Percentiles rank a stretch among this genome's conserved stretches.
phyloP scores from a whole-genome alignment of 345 rosid species.

The Aquilaria malaccensis region DNA sequence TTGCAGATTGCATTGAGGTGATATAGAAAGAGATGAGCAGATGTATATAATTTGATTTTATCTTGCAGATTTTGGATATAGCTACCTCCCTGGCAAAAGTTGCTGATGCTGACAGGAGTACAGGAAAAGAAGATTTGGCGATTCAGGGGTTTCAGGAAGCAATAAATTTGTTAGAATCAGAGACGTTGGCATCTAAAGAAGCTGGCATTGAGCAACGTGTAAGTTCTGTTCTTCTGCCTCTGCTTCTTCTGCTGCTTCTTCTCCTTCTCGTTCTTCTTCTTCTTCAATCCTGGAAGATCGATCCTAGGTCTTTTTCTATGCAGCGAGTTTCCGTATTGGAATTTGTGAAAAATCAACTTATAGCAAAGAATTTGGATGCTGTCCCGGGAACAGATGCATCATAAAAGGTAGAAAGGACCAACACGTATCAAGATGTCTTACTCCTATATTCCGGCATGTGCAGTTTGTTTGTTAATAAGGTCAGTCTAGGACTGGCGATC shows the following conservation, averaged over 20 bases:
- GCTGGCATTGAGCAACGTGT: slow-evolving; percentile 71
- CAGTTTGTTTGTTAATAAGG: slow-evolving; percentile 10
- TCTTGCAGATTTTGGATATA: slow-evolving; percentile 53
- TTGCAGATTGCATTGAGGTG: no score
- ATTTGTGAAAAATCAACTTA: slow-evolving; percentile 66
- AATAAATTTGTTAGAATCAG: slow-evolving; percentile 59
- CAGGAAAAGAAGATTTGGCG: slow-evolving; percentile 66
- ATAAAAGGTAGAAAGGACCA: not conserved
- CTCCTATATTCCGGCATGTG: slow-evolving; percentile 13
- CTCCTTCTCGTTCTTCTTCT: not conserved
- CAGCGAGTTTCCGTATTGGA: slow-evolving; percentile 81
- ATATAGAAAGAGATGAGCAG: no score
- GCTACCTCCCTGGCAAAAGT: slow-evolving; percentile 94
- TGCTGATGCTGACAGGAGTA: slow-evolving; percentile 74
- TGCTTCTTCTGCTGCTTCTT: not conserved
- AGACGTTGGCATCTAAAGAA: slow-evolving; percentile 60
- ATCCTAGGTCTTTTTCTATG: slow-evolving; percentile 13
- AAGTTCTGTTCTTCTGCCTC: slow-evolving; percentile 20
- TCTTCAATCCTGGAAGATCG: not conserved
- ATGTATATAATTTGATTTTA: not conserved
- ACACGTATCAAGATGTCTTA: not conserved
- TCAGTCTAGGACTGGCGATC: slow-evolving; percentile 3
- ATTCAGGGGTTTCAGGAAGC: slow-evolving; percentile 73
- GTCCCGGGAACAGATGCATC: slow-evolving; percentile 5
- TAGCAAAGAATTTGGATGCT: slow-evolving; percentile 37